Evolutionary conservation across 495 filamentous ascomycete species (phyloP), one percentile per base, ranked within the genome.

Genomic region (Massariosphaeria phaeospora): DNA sequence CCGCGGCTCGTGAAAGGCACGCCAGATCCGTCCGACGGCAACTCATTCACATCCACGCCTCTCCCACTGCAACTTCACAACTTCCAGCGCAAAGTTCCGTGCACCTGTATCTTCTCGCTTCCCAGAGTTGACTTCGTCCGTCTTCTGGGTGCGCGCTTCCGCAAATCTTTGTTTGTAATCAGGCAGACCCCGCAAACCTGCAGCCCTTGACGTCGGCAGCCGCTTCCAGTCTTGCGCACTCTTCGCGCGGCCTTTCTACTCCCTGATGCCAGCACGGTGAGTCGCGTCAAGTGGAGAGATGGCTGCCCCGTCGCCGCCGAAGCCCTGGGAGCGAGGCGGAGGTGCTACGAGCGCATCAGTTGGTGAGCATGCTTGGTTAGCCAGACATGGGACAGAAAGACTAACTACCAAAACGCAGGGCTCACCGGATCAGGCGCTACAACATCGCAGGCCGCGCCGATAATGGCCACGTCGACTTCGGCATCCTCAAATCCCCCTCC

Each of bases 301-400:
- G 63, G 80, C 82, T 59, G 91, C 91, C 72, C 91, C 91, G 66
- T 96, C 91, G 72, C 91, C 91, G 62, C 91, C 91, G 30, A 97
- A 97, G 73, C 91, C 91, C 17, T 97, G 91, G 91, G 91, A 97
- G 73, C 81, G 83, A 68, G 78, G 80, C 51, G 85, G 88, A 68
- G 79, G 80, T 40, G 68, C 73, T 29, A 63, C 57, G 41, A 57
- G 55, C 46, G 67, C 77, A 54, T 72, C 79, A 41, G 66, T 68
- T 46, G 68, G 67, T 71, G 35, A 31, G 62, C 53, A 47, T 33
- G 25, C 7, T 4, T 24, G 27, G 20, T 31, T 21, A 29, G 17
- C 21, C 27, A 23, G 40, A 39, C 39, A 40, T 34, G 43, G 39
- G 47, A 25, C 13, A 21, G 11, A 23, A 27, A 48, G 12, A 40